phyloP scores from a whole-genome alignment of 805 yeast species.

The Ogataea zsoltii region DNA sequence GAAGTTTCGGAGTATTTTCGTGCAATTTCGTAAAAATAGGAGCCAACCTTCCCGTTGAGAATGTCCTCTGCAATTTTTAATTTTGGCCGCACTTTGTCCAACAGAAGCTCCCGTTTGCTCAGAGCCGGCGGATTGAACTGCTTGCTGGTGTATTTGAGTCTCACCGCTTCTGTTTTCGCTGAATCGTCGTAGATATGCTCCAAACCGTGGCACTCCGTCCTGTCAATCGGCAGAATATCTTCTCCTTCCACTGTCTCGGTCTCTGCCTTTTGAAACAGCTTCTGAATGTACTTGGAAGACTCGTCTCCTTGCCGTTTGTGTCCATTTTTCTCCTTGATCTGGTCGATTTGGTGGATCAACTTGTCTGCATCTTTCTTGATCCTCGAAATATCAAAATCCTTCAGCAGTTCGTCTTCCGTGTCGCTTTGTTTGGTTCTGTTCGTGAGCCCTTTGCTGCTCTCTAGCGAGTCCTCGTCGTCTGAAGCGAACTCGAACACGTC shows the following conservation, averaged over 20 bases:
- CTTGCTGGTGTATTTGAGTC: slow-evolving; percentile 16
- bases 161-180: slow-evolving; percentile 13
- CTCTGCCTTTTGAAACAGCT: slow-evolving; percentile 20
- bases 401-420: slow-evolving; percentile 26
- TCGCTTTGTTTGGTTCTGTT: neutral
- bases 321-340: slow-evolving; percentile 25
- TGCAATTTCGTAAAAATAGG: slow-evolving; percentile 54
- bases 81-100: slow-evolving; percentile 9
- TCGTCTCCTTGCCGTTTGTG: slow-evolving; percentile 9
- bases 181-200: slow-evolving; percentile 20
- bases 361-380: slow-evolving; percentile 32
- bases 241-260: slow-evolving; percentile 8
- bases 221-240: slow-evolving; percentile 10
- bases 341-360: slow-evolving; percentile 38
- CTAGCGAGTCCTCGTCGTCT: slow-evolving; percentile 8
- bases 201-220: slow-evolving; percentile 2
- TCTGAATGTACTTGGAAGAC: slow-evolving; percentile 21
- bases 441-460: slow-evolving; percentile 1
- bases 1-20: slow-evolving; percentile 41
- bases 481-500: slow-evolving; percentile 5
- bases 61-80: slow-evolving; percentile 20
- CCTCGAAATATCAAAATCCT: slow-evolving; percentile 29
- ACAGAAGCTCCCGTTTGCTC: slow-evolving; percentile 10
- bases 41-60: slow-evolving; percentile 42
- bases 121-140: slow-evolving; percentile 19